Percentiles rank a stretch among this genome's conserved stretches.
These are phyloP conservation scores for Hortaea werneckii DNA, from an alignment of 2,329 filamentous ascomycete genomes.

Conservation along the genomic window DNA sequence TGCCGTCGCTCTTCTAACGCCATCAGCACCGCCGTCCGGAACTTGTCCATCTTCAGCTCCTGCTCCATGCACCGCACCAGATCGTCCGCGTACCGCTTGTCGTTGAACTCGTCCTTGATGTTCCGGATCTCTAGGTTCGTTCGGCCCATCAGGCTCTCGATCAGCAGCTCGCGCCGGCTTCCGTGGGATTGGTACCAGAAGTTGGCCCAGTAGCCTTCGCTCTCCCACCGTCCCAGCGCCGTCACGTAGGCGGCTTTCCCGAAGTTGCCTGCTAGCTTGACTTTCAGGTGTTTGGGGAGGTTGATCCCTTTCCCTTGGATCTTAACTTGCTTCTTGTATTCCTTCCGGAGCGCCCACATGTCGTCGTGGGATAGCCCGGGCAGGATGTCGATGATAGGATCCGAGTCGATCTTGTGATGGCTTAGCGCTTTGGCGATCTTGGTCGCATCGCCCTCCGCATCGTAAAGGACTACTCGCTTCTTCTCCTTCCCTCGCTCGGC, in stretches of 20 bases:
- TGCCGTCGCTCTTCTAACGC: constrained; percentile 75
- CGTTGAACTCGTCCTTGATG: constrained; percentile 81
- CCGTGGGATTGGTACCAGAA: constrained; percentile 92
- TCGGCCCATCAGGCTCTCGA: constrained; percentile 85
- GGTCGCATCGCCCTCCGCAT: constrained; percentile 68
- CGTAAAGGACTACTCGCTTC: constrained; percentile 68
- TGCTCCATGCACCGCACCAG: constrained; percentile 78
- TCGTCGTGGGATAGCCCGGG: constrained; percentile 79
- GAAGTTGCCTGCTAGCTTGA: constrained; percentile 66
- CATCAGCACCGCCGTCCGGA: constrained; percentile 75
- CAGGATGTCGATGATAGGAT: constrained; percentile 70
- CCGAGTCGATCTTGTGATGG: constrained; percentile 54
- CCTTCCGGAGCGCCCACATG: constrained; percentile 70
- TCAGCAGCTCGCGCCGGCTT: constrained; percentile 75
- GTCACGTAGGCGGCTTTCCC: constrained; percentile 89
- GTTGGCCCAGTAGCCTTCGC: constrained; percentile 95
- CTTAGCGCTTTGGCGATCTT: constrained; percentile 65
- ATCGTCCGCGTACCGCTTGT: constrained; percentile 82
- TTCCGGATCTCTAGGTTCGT: constrained; percentile 74
- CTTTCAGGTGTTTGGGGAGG: constrained; percentile 74
- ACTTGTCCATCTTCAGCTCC: constrained; percentile 92
- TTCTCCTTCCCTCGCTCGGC: constrained; percentile 29
- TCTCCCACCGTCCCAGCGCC: constrained; percentile 81
- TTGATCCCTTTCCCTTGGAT: constrained; percentile 73
- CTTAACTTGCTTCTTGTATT: constrained; percentile 87